Evolutionary conservation across 495 filamentous ascomycete genomes (phyloP), one percentile per base, ranked within the genome.

Genomic region (Cairneyella variabilis): DNA sequence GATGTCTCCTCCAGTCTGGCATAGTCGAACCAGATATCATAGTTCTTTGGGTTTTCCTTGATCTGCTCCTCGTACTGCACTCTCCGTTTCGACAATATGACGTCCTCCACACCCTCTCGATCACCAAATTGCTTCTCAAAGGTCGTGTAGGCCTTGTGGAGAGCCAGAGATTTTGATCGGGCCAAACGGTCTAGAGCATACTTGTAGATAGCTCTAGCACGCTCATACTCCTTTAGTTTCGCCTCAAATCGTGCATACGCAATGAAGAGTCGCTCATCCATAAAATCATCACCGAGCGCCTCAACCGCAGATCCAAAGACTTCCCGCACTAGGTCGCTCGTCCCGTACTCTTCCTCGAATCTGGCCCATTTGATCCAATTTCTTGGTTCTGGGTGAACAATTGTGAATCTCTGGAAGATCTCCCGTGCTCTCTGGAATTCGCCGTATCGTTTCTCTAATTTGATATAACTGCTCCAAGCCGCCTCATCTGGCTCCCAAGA

Each of bases 281-380:
- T 92, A 59, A 96, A 96, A 44, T 97, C 89, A 53, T 97, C 92
- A 1, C 93, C 93, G 18, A 98, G 71, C 2, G 88, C 86, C 61
- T 97, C 91, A 28, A 97, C 84, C 11, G 93, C 95, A 54, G 78
- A 76, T 6, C 91, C 90, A 65, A 90, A 97, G 7, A 97, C 93
- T 56, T 97, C 91, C 36, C 93, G 80, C 5, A 98, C 93, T 61
- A 91, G 64, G 63, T 96, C 93, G 62, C 83, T 88, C 0, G 90
- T 95, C 3, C 93, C 93, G 60, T 81, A 86, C 62, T 98, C 95
- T 69, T 97, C 93, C 66, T 98, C 93, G 61, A 97, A 98, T 37
- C 90, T 83, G 57, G 93, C 85, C 93, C 93, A 98, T 68, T 97
- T 97, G 66, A 97, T 90, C 95, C 95, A 98, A 58, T 97, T 97